phyloP scores from a whole-genome alignment of 2,329 filamentous ascomycete species.

The Curvularia spicifera region DNA sequence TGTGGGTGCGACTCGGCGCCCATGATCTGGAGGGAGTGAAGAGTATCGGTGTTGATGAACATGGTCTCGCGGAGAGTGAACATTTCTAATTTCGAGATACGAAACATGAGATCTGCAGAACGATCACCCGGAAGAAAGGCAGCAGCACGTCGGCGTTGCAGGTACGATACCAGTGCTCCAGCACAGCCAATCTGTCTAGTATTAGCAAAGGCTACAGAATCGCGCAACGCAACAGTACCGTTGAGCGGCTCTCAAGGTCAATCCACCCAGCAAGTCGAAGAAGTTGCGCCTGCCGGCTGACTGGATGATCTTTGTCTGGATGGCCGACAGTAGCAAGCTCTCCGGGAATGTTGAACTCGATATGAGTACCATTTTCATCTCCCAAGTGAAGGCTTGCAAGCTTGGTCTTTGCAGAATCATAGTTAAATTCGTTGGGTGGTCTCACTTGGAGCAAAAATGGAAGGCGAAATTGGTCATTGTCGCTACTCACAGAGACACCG shows the following conservation, averaged over 20 bases:
- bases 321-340: slow-evolving; percentile 51
- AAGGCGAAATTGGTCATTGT: slow-evolving; percentile 58
- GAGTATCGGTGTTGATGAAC: slow-evolving; percentile 81
- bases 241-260: slow-evolving; percentile 74
- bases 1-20: slow-evolving; percentile 84
- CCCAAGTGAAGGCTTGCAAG: slow-evolving; percentile 65
- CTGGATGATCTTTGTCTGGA: slow-evolving; percentile 56
- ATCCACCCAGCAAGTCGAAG: slow-evolving; percentile 73
- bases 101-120: slow-evolving; percentile 62
- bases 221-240: slow-evolving; percentile 55
- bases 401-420: slow-evolving; percentile 69
- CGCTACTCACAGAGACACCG: slow-evolving; percentile 37
- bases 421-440: slow-evolving; percentile 74
- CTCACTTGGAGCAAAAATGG: slow-evolving; percentile 71
- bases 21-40: slow-evolving; percentile 83
- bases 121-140: slow-evolving; percentile 68
- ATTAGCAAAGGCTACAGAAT: slow-evolving; percentile 8
- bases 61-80: slow-evolving; percentile 71
- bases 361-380: slow-evolving; percentile 54
- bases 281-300: slow-evolving; percentile 66
- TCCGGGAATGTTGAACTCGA: slow-evolving; percentile 68
- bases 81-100: slow-evolving; percentile 71
- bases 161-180: slow-evolving; percentile 81
- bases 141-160: slow-evolving; percentile 71
- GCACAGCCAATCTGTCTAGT: slow-evolving; percentile 73